Evolutionary conservation across 1,139 yeast genomes (phyloP).

Genomic region (Sugiyamaella novakii): DNA sequence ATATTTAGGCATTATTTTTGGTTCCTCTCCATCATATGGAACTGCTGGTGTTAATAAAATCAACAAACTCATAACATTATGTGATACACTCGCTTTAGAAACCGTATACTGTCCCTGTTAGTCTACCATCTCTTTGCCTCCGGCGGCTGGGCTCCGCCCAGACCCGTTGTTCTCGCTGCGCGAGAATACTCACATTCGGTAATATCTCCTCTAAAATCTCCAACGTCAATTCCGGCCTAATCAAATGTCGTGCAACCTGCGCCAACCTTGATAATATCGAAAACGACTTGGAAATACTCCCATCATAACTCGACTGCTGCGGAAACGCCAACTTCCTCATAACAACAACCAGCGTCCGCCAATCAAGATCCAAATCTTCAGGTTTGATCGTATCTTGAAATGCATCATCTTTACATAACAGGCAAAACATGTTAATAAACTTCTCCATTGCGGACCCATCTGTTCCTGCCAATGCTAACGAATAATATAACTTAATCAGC

Average conservation of each 20-base stretch:
- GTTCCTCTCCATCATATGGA: slow-evolving; percentile 25
- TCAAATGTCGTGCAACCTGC: slow-evolving; percentile 52
- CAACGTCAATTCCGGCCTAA: slow-evolving; percentile 40
- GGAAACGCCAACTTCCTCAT: slow-evolving; percentile 34
- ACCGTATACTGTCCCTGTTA: slow-evolving; percentile 47
- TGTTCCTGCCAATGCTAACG: slow-evolving; percentile 73
- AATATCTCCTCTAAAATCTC: slow-evolving; percentile 51
- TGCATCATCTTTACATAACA: slow-evolving; percentile 45
- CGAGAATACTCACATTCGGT: slow-evolving; percentile 42
- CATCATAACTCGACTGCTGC: slow-evolving; percentile 31
- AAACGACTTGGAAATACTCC: slow-evolving; percentile 43
- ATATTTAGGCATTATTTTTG: slow-evolving; percentile 30
- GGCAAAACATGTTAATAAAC: slow-evolving; percentile 65
- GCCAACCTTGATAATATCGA: slow-evolving; percentile 51
- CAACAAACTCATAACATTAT: slow-evolving; percentile 52
- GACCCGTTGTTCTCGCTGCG: slow-evolving; percentile 1
- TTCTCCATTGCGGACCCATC: slow-evolving; percentile 65
- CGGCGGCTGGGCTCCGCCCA: slow-evolving; percentile 7
- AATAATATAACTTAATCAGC: slow-evolving; percentile 70
- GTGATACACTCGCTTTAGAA: slow-evolving; percentile 58
- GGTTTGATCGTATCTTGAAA: slow-evolving; percentile 32
- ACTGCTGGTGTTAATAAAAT: slow-evolving; percentile 38
- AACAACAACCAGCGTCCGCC: slow-evolving; percentile 32
- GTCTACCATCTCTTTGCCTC: slow-evolving; percentile 6
- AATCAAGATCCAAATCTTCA: slow-evolving; percentile 33